Evolutionary conservation across 768 basidiomycete genomes (phyloP), one percentile per base, ranked within the genome.

Genomic region (Collybiopsis luxurians): DNA sequence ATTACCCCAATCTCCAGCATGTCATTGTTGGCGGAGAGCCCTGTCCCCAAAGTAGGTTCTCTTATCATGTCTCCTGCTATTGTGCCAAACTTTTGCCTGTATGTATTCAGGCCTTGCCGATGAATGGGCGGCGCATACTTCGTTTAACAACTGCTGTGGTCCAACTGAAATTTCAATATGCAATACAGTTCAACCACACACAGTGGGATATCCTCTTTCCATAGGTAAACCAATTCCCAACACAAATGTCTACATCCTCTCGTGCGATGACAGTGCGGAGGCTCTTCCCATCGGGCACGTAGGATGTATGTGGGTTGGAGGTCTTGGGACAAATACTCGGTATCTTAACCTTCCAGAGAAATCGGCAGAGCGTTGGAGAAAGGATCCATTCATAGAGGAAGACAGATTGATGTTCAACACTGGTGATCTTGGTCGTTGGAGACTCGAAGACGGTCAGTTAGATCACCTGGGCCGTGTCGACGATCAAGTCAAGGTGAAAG

Each of bases 1-100:
- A 81, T 58, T 85, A 83, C 64, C 81, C 80, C 13, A 79, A 78
- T 57, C 75, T 85, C 59, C 79, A 79, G 61, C 70, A 69, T 11
- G 78, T 85, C 9, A 79, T 79, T 4, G 79, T 79, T 4, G 83
- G 80, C 11, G 83, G 83, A n/a, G 83, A 85, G 67, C 74, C 78
- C 1, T 82, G 81, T 60, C 78, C 82, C 3, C 77, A 79, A 68
- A 68, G 81, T 61, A 21, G 52, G 19, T 62, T 40, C 28, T 42
- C 6, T 31, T 1, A 36, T 12, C 3, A 27, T 34, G n/a, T 12
- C 19, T 30, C 27, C 46, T 38, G 53, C 21, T 13, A 12, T 7
- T 28, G n/a, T n/a, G n/a, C n/a, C n/a, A 17, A 31, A 5, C 9
- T 17, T 6, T 34, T 23, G 24, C 26, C 34, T 53, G 17, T 7